Conservation (phyloP, 306 rosid species). For the Vicia faba region DNA sequence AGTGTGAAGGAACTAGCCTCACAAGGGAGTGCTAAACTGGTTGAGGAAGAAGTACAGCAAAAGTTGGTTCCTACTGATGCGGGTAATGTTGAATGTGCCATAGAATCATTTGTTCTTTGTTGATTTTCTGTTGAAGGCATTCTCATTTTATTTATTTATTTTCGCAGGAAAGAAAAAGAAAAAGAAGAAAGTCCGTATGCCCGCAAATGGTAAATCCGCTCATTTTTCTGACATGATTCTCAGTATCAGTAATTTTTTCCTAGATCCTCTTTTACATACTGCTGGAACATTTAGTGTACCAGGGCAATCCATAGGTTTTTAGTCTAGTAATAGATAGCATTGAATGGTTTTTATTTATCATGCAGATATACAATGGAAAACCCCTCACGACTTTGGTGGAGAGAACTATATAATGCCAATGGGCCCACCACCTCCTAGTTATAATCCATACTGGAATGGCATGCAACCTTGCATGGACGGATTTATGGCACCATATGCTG, state of each 20-base stretch:
- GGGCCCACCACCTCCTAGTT: slow-evolving; percentile 64
- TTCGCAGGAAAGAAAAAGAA: slow-evolving; percentile 89
- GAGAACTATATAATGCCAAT: slow-evolving; percentile 92
- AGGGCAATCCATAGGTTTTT: slow-evolving; percentile 11
- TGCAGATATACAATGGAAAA: slow-evolving; percentile 89
- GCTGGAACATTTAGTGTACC: slow-evolving; percentile 21
- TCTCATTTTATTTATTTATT: slow-evolving; percentile 26
- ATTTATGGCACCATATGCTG: slow-evolving; percentile 76
- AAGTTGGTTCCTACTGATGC: slow-evolving; percentile 71
- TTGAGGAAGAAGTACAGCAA: slow-evolving; percentile 98
- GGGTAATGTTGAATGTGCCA: slow-evolving; percentile 60
- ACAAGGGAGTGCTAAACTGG: slow-evolving; percentile 82
- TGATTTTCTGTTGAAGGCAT: slow-evolving; percentile 14
- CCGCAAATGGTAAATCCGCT: slow-evolving; percentile 61
- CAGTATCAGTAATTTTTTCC: background rate
- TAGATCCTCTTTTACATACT: background rate
- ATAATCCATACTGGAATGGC: slow-evolving; percentile 90
- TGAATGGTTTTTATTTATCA: slow-evolving; percentile 32
- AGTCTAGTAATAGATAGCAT: background rate
- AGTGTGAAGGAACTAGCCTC: slow-evolving; percentile 84
- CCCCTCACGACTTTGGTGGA: slow-evolving; percentile 64
- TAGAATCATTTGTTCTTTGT: background rate
- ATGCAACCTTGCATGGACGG: slow-evolving; percentile 92
- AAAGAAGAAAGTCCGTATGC: slow-evolving; percentile 84
- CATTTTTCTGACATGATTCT: background rate